These are phyloP conservation scores for Fusarium sambucinum DNA, from an alignment of 2,329 filamentous ascomycete species.

Conservation along the genomic window DNA sequence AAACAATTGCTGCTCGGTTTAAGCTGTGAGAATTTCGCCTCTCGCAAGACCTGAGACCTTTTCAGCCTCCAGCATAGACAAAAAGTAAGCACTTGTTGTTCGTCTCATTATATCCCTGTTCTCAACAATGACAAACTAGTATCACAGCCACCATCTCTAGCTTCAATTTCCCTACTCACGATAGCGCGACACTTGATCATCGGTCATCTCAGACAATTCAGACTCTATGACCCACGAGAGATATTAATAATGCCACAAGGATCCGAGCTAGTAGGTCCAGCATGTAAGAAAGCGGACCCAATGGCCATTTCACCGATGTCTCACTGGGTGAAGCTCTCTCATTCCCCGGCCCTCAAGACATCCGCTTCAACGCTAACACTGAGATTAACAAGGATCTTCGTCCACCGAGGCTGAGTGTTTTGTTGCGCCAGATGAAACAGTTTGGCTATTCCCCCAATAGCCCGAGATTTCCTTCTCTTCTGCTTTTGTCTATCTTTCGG, in stretches of 20 bases:
- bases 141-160: constrained; percentile 3
- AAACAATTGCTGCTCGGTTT: neutral
- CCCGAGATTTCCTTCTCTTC: neutral
- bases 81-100: constrained; percentile 6
- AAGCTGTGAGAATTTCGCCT: neutral
- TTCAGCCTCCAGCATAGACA: neutral
- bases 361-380: constrained; percentile 20
- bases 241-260: constrained; percentile 22
- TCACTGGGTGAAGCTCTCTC: constrained; percentile 20
- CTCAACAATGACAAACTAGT: neutral
- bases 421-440: constrained; percentile 18
- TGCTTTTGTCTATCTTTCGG: neutral
- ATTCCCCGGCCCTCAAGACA: constrained; percentile 8
- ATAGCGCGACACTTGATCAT: neutral
- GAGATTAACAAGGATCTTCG: constrained; percentile 14
- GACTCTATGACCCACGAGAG: neutral
- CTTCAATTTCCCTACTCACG: constrained; percentile 10
- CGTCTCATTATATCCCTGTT: neutral
- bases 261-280: constrained; percentile 14
- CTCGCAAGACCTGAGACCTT: neutral
- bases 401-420: constrained; percentile 26
- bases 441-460: neutral
- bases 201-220: neutral
- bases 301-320: neutral
- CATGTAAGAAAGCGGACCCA: constrained; percentile 16